A percentile compares a stretch with the other conserved stretches of the same genome.
These are phyloP conservation scores for Boletus nobilissimus DNA, from an alignment of 1,284 basidiomycete genomes.

Conservation along the genomic window DNA sequence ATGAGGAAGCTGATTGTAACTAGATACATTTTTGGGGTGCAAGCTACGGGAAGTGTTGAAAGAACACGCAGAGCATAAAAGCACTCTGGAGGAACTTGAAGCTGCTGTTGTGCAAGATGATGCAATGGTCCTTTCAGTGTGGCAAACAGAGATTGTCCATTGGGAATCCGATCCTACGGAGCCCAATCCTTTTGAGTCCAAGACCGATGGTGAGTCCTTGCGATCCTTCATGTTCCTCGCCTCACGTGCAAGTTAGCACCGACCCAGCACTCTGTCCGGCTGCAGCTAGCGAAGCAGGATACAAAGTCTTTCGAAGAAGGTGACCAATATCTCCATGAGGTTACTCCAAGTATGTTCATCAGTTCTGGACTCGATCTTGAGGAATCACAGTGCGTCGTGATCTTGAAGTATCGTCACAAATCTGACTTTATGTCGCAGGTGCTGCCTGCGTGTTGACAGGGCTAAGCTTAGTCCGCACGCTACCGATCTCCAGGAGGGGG, in stretches of 20 bases:
- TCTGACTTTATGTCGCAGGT: background rate
- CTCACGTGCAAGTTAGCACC: background rate
- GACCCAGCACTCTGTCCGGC: background rate
- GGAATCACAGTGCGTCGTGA: background rate
- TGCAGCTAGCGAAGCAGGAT: background rate
- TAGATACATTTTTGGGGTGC: background rate
- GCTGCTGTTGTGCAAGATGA: background rate
- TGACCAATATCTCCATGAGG: slow-evolving; percentile 1
- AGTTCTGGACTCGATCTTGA: slow-evolving; percentile 4
- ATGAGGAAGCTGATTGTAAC: background rate
- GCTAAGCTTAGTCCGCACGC: background rate
- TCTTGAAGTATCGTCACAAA: background rate
- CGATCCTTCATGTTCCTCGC: background rate
- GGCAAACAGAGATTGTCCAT: background rate
- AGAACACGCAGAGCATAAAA: background rate
- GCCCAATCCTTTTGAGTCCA: background rate
- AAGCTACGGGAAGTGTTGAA: background rate
- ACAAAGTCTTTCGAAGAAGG: background rate
- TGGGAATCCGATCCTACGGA: background rate
- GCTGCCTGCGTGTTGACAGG: background rate
- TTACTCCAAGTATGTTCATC: slow-evolving; percentile 4
- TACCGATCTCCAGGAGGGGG: background rate
- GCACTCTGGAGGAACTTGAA: background rate
- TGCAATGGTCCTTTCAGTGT: background rate
- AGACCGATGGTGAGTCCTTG: background rate